These are phyloP conservation scores for Cladosporium sphaerospermum DNA, from an alignment of 2,329 filamentous ascomycete species.

Conservation along the genomic window DNA sequence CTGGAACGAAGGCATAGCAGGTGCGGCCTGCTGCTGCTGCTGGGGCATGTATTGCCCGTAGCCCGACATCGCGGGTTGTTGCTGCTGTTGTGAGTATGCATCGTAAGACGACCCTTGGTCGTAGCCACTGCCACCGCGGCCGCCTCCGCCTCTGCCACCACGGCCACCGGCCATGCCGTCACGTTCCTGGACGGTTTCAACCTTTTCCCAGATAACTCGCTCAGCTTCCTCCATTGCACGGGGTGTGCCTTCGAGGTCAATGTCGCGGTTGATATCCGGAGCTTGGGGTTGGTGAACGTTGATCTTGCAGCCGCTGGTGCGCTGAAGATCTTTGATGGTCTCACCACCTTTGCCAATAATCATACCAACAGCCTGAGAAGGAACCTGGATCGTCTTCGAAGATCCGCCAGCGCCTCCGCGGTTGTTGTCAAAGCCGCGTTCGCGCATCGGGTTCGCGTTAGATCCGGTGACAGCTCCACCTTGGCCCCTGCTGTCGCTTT, in stretches of 20 bases:
- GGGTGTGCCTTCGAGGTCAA: constrained; percentile 71
- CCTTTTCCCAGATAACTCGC: constrained; percentile 81
- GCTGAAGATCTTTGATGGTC: constrained; percentile 92
- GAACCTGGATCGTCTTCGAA: constrained; percentile 77
- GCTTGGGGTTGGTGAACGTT: constrained; percentile 80
- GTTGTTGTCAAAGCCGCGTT: constrained; percentile 34
- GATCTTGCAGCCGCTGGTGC: constrained; percentile 83
- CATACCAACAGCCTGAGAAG: constrained; percentile 90
- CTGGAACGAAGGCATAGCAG: constrained; percentile 17
- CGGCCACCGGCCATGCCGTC: constrained; percentile 31
- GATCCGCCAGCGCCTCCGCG: constrained; percentile 45
- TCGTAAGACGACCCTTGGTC: constrained; percentile 32
- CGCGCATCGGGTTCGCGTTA: constrained; percentile 19
- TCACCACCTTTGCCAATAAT: constrained; percentile 92
- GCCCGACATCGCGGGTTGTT: constrained; percentile 28
- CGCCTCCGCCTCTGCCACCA: constrained; percentile 28
- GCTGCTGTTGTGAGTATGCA: constrained; percentile 43
- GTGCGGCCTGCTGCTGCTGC: constrained; percentile 21
- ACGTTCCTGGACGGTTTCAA: constrained; percentile 68
- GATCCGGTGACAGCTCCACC: constrained; percentile 27
- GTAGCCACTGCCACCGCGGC: constrained; percentile 16
- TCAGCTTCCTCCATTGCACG: constrained; percentile 77
- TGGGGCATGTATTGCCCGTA: constrained; percentile 25
- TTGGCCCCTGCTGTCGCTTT: constrained; percentile 66
- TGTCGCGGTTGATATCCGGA: constrained; percentile 76